Conservation (phyloP, 2,329 filamentous ascomycete genomes). For the Dactylellina haptotyla region DNA sequence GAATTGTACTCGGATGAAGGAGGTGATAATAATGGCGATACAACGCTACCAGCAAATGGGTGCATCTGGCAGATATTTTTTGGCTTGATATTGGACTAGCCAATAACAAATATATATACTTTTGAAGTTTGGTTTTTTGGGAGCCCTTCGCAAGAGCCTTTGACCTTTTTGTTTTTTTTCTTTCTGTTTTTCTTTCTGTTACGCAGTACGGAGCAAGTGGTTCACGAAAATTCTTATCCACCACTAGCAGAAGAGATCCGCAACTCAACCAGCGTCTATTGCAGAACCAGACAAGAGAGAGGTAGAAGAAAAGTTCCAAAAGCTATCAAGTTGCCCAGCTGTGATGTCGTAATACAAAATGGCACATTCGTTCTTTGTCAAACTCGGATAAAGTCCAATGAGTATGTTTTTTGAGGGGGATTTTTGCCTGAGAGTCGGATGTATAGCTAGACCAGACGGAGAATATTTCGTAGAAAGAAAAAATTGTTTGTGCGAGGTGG, state of each 20-base stretch:
- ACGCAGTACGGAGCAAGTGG: constrained; percentile 45
- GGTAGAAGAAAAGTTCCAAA: constrained; percentile 18
- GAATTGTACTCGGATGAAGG: constrained; percentile 54
- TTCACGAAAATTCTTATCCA: constrained; percentile 53
- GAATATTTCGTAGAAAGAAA: constrained; percentile 43
- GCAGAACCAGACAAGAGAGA: constrained; percentile 24
- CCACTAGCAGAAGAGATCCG: constrained; percentile 41
- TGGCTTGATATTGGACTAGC: constrained; percentile 53
- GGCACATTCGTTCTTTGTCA: constrained; percentile 44
- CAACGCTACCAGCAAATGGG: constrained; percentile 52
- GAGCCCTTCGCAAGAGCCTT: constrained; percentile 19
- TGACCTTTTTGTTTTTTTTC: constrained; percentile 12
- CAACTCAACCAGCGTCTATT: constrained; percentile 47
- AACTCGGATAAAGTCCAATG: constrained; percentile 49
- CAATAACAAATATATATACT: constrained; percentile 49
- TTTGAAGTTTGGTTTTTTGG: constrained; percentile 19
- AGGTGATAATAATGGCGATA: constrained; percentile 54
- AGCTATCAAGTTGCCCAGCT: constrained; percentile 43
- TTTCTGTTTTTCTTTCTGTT: constrained; percentile 19
- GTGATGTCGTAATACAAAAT: constrained; percentile 48
- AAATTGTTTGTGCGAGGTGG: constrained; percentile 31
- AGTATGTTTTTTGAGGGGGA: constrained; percentile 15
- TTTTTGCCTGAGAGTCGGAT: constrained; percentile 50
- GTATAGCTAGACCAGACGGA: constrained; percentile 43
- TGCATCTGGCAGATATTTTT: constrained; percentile 51